A percentile compares a stretch with the other conserved stretches of the same genome.
Evolutionary conservation across 495 filamentous ascomycete species (phyloP).

Genomic region (Penicillium nucicola): DNA sequence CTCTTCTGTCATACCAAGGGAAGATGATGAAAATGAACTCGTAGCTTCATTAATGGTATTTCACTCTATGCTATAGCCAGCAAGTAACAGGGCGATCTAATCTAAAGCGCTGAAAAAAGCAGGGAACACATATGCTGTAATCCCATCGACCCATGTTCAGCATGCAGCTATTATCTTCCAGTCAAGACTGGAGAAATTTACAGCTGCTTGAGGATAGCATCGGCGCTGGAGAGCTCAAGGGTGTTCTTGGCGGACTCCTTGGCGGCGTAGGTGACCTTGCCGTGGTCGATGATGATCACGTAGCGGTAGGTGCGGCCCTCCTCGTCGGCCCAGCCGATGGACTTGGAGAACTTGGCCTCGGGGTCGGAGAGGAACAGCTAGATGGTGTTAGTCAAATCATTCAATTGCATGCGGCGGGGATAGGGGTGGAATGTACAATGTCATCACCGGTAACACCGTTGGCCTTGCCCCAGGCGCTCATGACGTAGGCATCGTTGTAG

Average conservation of each 20-base stretch:
- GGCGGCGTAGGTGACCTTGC: conserved; percentile 85
- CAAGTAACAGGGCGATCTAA: conserved; percentile 15
- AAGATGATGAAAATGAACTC: conserved; percentile 9
- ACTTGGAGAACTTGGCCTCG: conserved; percentile 72
- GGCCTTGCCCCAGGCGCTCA: conserved; percentile 95
- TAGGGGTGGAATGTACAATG: conserved; percentile 55
- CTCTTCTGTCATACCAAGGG: too few relatives aligned
- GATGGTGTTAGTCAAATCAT: conserved; percentile 7
- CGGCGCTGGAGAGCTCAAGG: conserved; percentile 46
- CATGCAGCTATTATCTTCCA: too few relatives aligned
- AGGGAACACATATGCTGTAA: background rate
- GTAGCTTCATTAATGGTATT: conserved; percentile 30
- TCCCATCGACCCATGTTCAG: too few relatives aligned
- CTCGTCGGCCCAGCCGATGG: conserved; percentile 75
- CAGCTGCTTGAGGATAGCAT: conserved; percentile 28
- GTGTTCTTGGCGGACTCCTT: conserved; percentile 69
- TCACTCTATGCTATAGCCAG: conserved; percentile 14
- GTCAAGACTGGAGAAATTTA: conserved; percentile 5
- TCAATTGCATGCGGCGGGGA: background rate
- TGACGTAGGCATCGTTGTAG: conserved; percentile 88
- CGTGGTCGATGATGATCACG: conserved; percentile 84
- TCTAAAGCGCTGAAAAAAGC: conserved; percentile 1
- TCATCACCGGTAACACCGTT: conserved; percentile 77
- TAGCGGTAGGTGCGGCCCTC: conserved; percentile 75
- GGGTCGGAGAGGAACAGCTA: conserved; percentile 86